These are phyloP conservation scores for Ammopiptanthus mongolicus DNA, from an alignment of 306 rosid species.

Conservation along the genomic window DNA sequence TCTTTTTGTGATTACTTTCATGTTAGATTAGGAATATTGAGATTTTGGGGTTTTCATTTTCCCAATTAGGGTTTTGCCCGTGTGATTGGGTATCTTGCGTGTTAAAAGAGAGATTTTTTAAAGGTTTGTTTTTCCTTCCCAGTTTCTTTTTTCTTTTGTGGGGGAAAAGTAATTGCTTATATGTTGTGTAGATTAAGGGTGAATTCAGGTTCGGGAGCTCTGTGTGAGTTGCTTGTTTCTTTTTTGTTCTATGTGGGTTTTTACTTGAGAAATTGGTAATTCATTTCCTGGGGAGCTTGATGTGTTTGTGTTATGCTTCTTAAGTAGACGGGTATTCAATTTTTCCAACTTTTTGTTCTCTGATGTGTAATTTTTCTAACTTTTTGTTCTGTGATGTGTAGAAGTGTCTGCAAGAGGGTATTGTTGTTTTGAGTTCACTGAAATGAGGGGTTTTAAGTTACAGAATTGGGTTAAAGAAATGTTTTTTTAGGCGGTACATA, in stretches of 20 bases:
- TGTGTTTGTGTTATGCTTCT: neutral
- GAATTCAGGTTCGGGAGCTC: neutral
- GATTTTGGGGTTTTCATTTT: slow-evolving; percentile 28
- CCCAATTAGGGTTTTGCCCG: slow-evolving; percentile 35
- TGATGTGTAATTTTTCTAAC: neutral
- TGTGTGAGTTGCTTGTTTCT: slow-evolving; percentile 19
- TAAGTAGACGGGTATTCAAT: neutral
- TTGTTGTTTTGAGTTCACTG: neutral
- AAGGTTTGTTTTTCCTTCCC: neutral
- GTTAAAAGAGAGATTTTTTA: slow-evolving; percentile 3
- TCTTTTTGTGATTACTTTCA: slow-evolving; percentile 7
- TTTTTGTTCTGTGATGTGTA: slow-evolving; percentile 1
- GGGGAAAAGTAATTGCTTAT: neutral
- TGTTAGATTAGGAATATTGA: slow-evolving; percentile 26
- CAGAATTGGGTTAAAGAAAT: neutral
- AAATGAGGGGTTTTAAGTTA: neutral
- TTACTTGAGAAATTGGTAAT: neutral
- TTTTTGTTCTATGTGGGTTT: neutral
- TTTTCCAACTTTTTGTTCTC: neutral
- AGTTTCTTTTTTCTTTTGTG: slow-evolving; percentile 15
- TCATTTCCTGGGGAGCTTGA: neutral
- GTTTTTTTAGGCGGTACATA: neutral
- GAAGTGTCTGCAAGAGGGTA: neutral
- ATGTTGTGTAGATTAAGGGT: neutral
- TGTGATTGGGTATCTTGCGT: slow-evolving; percentile 9